Evolutionary conservation across 192 early-diverging fungal genomes (phyloP).

Genomic region (Neocallimastix lanati): DNA sequence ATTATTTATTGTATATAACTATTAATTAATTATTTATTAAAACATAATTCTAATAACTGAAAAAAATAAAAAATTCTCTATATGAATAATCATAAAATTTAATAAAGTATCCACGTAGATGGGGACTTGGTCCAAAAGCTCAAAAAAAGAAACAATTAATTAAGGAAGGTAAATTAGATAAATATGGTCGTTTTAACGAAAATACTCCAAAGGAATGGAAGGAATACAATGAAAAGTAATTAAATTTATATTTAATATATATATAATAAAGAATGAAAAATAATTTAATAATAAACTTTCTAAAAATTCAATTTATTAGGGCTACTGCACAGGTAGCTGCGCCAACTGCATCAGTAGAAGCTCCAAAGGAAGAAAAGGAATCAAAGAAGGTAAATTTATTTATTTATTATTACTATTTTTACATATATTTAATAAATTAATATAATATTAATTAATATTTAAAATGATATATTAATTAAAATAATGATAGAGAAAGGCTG

Average conservation of each 20-base stretch:
- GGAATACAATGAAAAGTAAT: constrained; percentile 52
- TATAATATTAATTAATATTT: no score
- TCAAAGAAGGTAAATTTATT: not conserved
- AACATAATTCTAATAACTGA: no score
- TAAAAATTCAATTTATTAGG: no score
- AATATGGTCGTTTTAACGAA: constrained; percentile 81
- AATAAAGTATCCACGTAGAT: constrained; percentile 85
- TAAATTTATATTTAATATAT: not conserved
- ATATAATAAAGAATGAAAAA: not conserved
- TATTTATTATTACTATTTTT: not conserved
- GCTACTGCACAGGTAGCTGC: constrained; percentile 6
- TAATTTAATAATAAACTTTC: no score
- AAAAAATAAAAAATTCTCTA: no score
- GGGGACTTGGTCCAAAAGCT: constrained; percentile 93
- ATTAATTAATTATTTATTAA: no score
- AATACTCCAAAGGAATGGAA: constrained; percentile 70
- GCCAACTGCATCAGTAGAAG: not conserved
- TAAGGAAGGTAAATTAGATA: constrained; percentile 95
- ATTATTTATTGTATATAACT: no score
- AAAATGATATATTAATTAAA: constrained; percentile 12
- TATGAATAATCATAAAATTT: no score
- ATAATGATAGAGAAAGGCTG: constrained; percentile 14
- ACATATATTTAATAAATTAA: constrained; percentile 22
- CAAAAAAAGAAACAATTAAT: constrained; percentile 94
- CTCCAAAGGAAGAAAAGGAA: not conserved